Conservation (phyloP, 768 basidiomycete species). For the Gymnopilus dilepis region DNA sequence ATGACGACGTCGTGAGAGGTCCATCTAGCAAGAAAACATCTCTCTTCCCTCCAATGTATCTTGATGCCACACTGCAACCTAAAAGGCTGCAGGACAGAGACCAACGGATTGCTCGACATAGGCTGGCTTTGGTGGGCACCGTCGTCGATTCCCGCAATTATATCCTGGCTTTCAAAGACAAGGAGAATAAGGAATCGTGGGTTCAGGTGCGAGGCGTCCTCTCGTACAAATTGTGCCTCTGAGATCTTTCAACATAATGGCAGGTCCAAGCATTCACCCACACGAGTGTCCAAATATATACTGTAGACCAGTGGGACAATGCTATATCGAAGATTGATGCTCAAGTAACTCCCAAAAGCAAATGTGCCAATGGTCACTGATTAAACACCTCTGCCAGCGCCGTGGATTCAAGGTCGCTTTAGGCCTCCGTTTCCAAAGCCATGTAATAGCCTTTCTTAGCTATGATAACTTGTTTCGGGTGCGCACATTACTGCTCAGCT, state of each 20-base stretch:
- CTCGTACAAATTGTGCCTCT: not conserved
- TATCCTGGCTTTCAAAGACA: not conserved
- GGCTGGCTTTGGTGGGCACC: not conserved
- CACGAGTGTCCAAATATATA: not conserved
- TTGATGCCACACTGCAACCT: not conserved
- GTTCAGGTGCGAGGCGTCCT: not conserved
- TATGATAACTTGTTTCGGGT: not conserved
- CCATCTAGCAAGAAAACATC: not conserved
- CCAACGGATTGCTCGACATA: not conserved
- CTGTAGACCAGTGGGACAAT: not conserved
- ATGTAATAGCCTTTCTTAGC: not conserved
- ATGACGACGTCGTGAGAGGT: not conserved
- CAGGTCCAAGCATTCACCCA: slow-evolving; percentile 1
- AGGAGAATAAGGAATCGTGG: not conserved
- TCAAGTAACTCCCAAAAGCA: not conserved
- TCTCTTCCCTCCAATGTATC: not conserved
- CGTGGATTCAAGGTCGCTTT: not conserved
- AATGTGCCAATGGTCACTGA: not conserved
- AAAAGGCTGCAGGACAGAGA: not conserved
- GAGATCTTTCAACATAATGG: not conserved
- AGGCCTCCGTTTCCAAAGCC: not conserved
- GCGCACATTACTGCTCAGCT: not conserved
- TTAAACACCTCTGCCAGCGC: not conserved
- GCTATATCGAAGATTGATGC: not conserved
- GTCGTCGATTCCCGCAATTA: not conserved